Percentiles rank a stretch among this genome's conserved stretches.
phyloP scores from a whole-genome alignment of 495 filamentous ascomycete genomes.

The Neurospora terricola region DNA sequence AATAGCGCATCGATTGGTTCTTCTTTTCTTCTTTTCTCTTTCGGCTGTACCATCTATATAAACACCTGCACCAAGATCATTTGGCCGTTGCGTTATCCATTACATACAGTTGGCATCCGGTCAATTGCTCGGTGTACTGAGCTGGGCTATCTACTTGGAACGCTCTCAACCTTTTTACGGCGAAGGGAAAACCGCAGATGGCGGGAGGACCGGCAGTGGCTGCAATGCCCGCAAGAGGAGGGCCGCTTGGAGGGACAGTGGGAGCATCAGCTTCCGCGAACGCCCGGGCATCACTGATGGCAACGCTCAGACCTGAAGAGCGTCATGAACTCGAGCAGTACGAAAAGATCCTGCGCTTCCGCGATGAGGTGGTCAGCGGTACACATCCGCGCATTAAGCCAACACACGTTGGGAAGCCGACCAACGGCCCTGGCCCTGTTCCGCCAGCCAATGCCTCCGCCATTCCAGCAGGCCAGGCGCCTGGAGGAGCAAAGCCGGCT shows the following conservation, averaged over 20 bases:
- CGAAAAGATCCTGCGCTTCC: slow-evolving; percentile 28
- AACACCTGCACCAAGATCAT: neutral
- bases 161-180: neutral
- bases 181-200: slow-evolving; percentile 4
- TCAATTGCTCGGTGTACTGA: neutral
- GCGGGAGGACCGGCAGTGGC: slow-evolving; percentile 10
- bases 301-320: slow-evolving; percentile 16
- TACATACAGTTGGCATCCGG: neutral
- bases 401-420: slow-evolving; percentile 41
- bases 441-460: slow-evolving; percentile 15
- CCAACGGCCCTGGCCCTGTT: slow-evolving; percentile 11
- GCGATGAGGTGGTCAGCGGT: slow-evolving; percentile 23
- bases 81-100: neutral
- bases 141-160: neutral
- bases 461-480: slow-evolving; percentile 14
- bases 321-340: slow-evolving; percentile 19
- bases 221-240: slow-evolving; percentile 5
- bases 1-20: neutral
- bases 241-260: neutral
- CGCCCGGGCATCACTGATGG: slow-evolving; percentile 1
- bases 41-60: neutral
- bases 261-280: neutral
- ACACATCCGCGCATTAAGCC: slow-evolving; percentile 31
- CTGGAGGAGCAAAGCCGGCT: slow-evolving; percentile 11
- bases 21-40: neutral